phyloP scores from a whole-genome alignment of 495 filamentous ascomycete species.

The Xylaria telfairii region DNA sequence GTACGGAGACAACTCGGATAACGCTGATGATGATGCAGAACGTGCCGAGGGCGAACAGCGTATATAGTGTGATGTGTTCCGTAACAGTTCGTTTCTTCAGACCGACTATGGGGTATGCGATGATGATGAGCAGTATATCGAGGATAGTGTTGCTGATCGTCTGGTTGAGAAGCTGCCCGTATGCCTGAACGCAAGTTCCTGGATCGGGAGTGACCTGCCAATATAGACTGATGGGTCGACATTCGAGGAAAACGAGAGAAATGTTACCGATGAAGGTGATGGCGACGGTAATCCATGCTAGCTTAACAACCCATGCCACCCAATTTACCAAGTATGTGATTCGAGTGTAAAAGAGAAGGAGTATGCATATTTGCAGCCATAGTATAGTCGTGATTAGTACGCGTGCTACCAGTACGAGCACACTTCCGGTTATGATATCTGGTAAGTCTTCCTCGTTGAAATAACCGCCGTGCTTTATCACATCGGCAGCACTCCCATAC shows the following conservation, averaged over 20 bases:
- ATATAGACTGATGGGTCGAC: slow-evolving; percentile 50
- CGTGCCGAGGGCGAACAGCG: slow-evolving; percentile 49
- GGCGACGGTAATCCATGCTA: slow-evolving; percentile 41
- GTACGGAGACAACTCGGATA: slow-evolving; percentile 44
- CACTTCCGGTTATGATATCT: slow-evolving; percentile 30
- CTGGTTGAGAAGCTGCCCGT: slow-evolving; percentile 47
- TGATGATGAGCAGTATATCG: slow-evolving; percentile 50
- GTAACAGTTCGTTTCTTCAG: slow-evolving; percentile 35
- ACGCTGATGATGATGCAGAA: slow-evolving; percentile 52
- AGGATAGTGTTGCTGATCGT: slow-evolving; percentile 50
- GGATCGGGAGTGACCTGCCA: slow-evolving; percentile 52
- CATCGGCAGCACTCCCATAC: slow-evolving; percentile 34
- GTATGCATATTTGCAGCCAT: slow-evolving; percentile 52
- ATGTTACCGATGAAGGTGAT: slow-evolving; percentile 46
- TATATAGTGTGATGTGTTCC: slow-evolving; percentile 46
- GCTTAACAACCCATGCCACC: slow-evolving; percentile 41
- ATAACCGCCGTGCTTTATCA: slow-evolving; percentile 23
- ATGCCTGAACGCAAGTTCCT: slow-evolving; percentile 47
- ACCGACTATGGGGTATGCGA: slow-evolving; percentile 49
- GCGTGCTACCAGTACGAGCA: slow-evolving; percentile 34
- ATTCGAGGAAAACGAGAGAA: slow-evolving; percentile 52
- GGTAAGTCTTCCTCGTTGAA: slow-evolving; percentile 20
- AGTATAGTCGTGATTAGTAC: slow-evolving; percentile 32
- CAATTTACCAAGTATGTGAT: slow-evolving; percentile 45
- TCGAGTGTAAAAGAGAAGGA: slow-evolving; percentile 49